Conservation (phyloP, 352 stramenopile genomes). For the Globisporangium irregulare region DNA sequence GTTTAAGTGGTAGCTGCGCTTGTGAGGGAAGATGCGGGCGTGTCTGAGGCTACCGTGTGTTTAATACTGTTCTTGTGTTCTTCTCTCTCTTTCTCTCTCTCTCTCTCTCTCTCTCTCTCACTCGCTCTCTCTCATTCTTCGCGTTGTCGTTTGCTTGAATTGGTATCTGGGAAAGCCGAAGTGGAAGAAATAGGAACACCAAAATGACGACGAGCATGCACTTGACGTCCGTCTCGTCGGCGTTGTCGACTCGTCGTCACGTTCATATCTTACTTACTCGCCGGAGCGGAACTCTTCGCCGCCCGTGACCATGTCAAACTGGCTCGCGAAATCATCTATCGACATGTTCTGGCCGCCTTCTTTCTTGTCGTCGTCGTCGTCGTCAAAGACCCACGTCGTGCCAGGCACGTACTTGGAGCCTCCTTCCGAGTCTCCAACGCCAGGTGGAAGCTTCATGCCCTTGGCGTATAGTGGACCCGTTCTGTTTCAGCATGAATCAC, state of each 20-base stretch:
- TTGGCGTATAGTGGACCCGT: slow-evolving; percentile 82
- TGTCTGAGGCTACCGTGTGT: neutral
- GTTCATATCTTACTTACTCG: slow-evolving; percentile 36
- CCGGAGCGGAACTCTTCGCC: slow-evolving; percentile 81
- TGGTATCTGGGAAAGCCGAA: neutral
- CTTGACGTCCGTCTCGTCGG: no score
- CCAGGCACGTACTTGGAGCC: slow-evolving; percentile 83
- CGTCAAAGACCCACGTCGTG: slow-evolving; percentile 89
- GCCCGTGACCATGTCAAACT: slow-evolving; percentile 86
- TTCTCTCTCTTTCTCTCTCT: no score
- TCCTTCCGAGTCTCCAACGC: slow-evolving; percentile 49
- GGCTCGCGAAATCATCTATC: slow-evolving; percentile 85
- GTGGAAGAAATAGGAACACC: neutral
- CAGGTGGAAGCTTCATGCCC: slow-evolving; percentile 66
- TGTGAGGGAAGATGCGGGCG: neutral
- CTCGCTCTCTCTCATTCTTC: neutral
- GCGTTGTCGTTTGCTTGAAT: neutral
- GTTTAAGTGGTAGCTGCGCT: neutral
- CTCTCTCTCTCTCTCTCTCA: no score
- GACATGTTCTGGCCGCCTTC: slow-evolving; percentile 41
- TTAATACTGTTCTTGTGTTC: slow-evolving; percentile 8
- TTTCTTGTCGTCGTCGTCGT: slow-evolving; percentile 78
- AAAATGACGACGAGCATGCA: neutral
- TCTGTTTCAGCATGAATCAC: slow-evolving; percentile 23
- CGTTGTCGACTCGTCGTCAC: neutral